Base-by-base conservation (phyloP, 2,329 filamentous ascomycete species). In the Microcera coccophila region DNA sequence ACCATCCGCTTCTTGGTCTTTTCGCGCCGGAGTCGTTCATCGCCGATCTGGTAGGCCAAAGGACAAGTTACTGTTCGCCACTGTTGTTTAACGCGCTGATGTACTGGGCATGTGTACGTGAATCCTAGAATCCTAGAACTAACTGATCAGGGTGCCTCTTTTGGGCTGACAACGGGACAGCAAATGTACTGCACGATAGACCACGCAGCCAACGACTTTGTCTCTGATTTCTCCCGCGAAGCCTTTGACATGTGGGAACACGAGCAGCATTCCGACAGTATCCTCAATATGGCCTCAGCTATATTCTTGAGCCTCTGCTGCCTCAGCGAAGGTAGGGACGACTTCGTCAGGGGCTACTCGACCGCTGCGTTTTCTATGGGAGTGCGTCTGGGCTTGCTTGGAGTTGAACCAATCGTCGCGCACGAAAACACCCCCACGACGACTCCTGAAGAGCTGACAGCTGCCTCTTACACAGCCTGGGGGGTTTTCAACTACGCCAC, bases 1-100 rank as follows among this genome's bases (percentile, higher is more conserved):
- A 70, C 20, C 63, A 69, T 38, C 62, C 65, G 2, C 50, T 70
- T 2, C 46, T 70, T 2, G 65, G 64, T 3, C 46, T 63, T 1
- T 70, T 70, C 32, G 55, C 66, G 19, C 46, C 62, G 2, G 37
- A 59, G 5, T 45, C 66, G 0, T 67, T 70, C 32, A 44, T 70
- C 12, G 36, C 50, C 9, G 60, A 68, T 39, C 48, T 70, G 3
- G 44, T 63, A 3, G 38, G 43, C 12, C 41, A 51, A 4, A 41
- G 44, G 12, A 34, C 39, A 3, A 45, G 49, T 0, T 60, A 60
- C 37, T 70, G 66, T 33, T 66, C 64, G 2, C 46, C 50, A 1
- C 57, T 69, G 9, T 45, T 70, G 1, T 62, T 70, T 10, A 60
- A 62, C 33, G 53, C 66, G 3, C 42, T 45, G 11, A 5, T 45